A percentile compares a stretch with the other conserved stretches of the same genome.
These are phyloP conservation scores for Trifolium repens DNA, from an alignment of 306 rosid genomes.

Conservation along the genomic window DNA sequence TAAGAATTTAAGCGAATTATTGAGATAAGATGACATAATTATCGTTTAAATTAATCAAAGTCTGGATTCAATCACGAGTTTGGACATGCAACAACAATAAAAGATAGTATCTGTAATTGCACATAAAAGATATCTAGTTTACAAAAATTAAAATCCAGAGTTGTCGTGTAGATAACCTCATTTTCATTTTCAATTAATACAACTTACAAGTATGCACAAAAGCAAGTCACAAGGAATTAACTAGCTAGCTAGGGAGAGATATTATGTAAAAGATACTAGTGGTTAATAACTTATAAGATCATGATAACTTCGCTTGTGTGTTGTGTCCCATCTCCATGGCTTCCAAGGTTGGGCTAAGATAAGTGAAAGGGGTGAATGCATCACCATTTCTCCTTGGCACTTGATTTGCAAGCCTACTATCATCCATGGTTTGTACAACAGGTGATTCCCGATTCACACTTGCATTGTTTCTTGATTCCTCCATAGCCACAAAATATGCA, in stretches of 20 bases:
- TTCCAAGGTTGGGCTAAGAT: slow-evolving; percentile 53
- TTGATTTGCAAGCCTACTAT: slow-evolving; percentile 37
- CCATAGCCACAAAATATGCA: slow-evolving; percentile 75
- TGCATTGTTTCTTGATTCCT: slow-evolving; percentile 49
- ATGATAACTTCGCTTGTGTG: slow-evolving; percentile 36
- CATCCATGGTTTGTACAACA: slow-evolving; percentile 40
- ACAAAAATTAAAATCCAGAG: slow-evolving; percentile 18
- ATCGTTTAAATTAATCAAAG: too few relatives aligned
- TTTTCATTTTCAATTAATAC: slow-evolving; percentile 13
- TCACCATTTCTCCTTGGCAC: slow-evolving; percentile 43
- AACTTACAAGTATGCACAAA: slow-evolving; percentile 27
- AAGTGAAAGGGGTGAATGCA: slow-evolving; percentile 38
- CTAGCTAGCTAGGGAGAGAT: neutral
- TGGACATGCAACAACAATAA: too few relatives aligned
- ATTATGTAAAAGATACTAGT: neutral
- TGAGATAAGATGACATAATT: too few relatives aligned
- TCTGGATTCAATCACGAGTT: too few relatives aligned
- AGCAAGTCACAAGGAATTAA: slow-evolving; percentile 7
- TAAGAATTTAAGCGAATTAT: too few relatives aligned
- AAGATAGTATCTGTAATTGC: too few relatives aligned
- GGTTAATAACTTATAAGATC: neutral
- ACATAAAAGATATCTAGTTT: neutral
- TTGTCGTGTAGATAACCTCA: slow-evolving; percentile 13
- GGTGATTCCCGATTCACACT: slow-evolving; percentile 34
- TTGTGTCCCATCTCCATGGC: slow-evolving; percentile 64